Conservation (phyloP, 2,329 filamentous ascomycete species). For the Hymenoscyphus occultus region DNA sequence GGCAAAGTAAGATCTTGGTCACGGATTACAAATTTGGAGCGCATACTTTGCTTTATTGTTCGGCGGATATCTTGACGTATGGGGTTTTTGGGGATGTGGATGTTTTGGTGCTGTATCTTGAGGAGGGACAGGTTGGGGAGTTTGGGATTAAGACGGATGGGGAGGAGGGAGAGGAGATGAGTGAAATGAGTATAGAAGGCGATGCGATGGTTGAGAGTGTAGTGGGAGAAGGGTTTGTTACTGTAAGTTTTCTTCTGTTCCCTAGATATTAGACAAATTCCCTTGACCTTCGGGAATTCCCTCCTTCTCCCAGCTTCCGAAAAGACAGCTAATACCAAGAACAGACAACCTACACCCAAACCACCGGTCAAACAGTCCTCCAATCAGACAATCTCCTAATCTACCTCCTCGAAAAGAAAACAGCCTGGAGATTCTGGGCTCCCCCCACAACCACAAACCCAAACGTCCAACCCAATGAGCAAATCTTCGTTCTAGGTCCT, state of each 20-base stretch:
- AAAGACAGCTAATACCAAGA: not conserved
- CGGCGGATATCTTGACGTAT: slow-evolving; percentile 49
- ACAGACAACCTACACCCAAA: slow-evolving; percentile 47
- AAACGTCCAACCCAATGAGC: slow-evolving; percentile 43
- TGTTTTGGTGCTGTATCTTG: slow-evolving; percentile 49
- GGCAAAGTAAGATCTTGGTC: slow-evolving; percentile 53
- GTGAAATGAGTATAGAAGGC: not conserved
- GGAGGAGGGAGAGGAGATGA: not conserved
- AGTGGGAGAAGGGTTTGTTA: not conserved
- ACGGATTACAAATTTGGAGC: slow-evolving; percentile 50
- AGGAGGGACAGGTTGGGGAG: slow-evolving; percentile 46
- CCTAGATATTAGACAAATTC: not conserved
- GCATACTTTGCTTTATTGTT: slow-evolving; percentile 48
- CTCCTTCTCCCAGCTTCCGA: not conserved
- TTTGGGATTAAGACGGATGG: slow-evolving; percentile 45
- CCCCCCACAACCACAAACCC: slow-evolving; percentile 47
- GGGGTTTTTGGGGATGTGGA: slow-evolving; percentile 43
- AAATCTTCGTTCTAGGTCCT: slow-evolving; percentile 45
- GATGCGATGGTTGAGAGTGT: not conserved
- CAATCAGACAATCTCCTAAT: slow-evolving; percentile 49
- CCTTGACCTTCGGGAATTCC: no score
- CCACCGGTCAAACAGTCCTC: slow-evolving; percentile 44
- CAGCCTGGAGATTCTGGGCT: slow-evolving; percentile 57
- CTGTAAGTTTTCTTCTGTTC: slow-evolving; percentile 11
- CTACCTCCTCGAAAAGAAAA: slow-evolving; percentile 51